phyloP scores from a whole-genome alignment of 2,329 filamentous ascomycete genomes.

The Aureobasidium uvarum region DNA sequence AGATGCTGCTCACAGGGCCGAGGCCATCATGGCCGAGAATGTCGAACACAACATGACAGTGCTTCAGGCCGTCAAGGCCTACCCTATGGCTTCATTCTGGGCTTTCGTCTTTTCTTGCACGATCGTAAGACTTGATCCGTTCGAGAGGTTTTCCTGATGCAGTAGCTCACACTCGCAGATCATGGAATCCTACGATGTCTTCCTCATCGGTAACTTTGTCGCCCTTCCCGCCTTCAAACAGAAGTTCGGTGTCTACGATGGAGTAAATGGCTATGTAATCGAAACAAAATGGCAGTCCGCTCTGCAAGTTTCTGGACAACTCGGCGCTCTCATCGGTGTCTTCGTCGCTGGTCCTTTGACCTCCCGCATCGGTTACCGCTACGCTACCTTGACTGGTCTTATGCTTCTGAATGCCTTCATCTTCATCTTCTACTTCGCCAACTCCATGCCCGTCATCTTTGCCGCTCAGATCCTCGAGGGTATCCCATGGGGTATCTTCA shows the following conservation, averaged over 20 bases:
- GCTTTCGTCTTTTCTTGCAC: constrained; percentile 57
- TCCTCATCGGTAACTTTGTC: constrained; percentile 60
- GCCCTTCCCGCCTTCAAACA: constrained; percentile 51
- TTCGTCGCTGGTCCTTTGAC: constrained; percentile 61
- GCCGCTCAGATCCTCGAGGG: constrained; percentile 60
- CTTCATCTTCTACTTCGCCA: constrained; percentile 59
- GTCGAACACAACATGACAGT: constrained; percentile 53
- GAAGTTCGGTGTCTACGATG: constrained; percentile 5
- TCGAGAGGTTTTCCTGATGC: background rate
- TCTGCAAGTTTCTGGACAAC: constrained; percentile 55
- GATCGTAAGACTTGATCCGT: constrained; percentile 49
- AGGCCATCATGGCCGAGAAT: constrained; percentile 59
- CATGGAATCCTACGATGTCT: constrained; percentile 64
- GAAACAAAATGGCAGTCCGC: constrained; percentile 58
- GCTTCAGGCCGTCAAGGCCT: constrained; percentile 50
- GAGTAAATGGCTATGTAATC: constrained; percentile 41
- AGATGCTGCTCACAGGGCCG: constrained; percentile 47
- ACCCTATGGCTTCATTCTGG: constrained; percentile 56
- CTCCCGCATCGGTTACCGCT: constrained; percentile 59
- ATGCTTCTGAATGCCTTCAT: constrained; percentile 60
- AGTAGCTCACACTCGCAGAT: constrained; percentile 47
- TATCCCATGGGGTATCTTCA: constrained; percentile 65
- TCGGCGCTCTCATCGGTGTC: constrained; percentile 61
- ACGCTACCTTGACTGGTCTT: constrained; percentile 56
- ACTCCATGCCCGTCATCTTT: constrained; percentile 50